phyloP scores from a whole-genome alignment of 2,329 filamentous ascomycete species.

The Torrubiella hemipterigena region DNA sequence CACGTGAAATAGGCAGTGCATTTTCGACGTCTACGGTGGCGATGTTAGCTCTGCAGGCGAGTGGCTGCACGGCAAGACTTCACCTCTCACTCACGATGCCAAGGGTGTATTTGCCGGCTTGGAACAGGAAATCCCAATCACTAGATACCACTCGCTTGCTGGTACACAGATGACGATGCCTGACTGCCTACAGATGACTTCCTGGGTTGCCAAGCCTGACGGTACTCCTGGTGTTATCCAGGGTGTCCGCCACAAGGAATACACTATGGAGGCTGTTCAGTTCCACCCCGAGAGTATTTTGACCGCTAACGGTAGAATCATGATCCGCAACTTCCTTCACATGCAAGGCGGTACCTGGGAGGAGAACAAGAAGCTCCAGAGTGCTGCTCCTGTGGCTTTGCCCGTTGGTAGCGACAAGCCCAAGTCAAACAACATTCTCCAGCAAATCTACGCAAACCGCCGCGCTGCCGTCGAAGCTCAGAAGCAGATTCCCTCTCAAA shows the following conservation, averaged over 20 bases:
- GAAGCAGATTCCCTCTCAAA: conserved; percentile 73
- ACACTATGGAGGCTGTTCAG: conserved; percentile 87
- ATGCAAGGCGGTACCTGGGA: conserved; percentile 88
- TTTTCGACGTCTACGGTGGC: conserved; percentile 87
- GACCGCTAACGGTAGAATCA: conserved; percentile 73
- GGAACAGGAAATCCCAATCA: conserved; percentile 71
- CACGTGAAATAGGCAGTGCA: conserved; percentile 65
- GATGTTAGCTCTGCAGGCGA: conserved; percentile 87
- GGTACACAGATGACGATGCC: conserved; percentile 83
- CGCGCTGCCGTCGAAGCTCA: conserved; percentile 66
- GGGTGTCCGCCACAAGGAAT: conserved; percentile 89
- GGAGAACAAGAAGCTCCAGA: conserved; percentile 53
- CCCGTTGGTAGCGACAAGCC: conserved; percentile 15
- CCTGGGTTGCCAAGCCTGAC: conserved; percentile 71
- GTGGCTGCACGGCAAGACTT: conserved; percentile 96
- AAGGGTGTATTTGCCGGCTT: conserved; percentile 88
- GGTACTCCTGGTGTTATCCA: conserved; percentile 82
- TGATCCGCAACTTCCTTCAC: conserved; percentile 85
- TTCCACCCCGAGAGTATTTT: conserved; percentile 97
- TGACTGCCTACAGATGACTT: conserved; percentile 75
- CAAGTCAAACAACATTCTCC: conserved; percentile 75
- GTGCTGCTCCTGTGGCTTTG: conserved; percentile 16
- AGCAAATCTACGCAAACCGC: conserved; percentile 79
- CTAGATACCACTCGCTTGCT: conserved; percentile 90
- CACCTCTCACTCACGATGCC: conserved; percentile 73